These are phyloP conservation scores for Nicotiana otophora DNA, from an alignment of 257 asterid genomes.

Conservation along the genomic window DNA sequence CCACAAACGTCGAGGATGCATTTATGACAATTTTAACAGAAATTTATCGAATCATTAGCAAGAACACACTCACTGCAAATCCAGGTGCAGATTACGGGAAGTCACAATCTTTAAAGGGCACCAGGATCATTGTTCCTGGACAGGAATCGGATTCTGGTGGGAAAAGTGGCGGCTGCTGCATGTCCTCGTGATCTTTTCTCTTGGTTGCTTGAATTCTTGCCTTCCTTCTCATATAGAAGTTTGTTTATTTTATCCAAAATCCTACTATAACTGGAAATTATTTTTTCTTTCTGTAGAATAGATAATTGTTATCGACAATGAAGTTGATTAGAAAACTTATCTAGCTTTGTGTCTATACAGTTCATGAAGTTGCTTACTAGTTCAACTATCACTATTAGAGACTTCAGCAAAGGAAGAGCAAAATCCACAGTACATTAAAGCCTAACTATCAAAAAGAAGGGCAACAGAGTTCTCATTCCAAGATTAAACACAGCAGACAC, in stretches of 20 bases:
- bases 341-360: background rate
- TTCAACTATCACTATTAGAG: background rate
- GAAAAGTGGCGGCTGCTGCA: slow-evolving; percentile 55
- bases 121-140: slow-evolving; percentile 52
- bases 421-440: background rate
- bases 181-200: slow-evolving; percentile 24
- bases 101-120: slow-evolving; percentile 53
- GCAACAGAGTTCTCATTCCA: background rate
- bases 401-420: background rate
- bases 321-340: background rate
- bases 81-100: slow-evolving; percentile 36
- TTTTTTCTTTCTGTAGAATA: background rate
- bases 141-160: slow-evolving; percentile 38
- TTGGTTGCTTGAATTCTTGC: slow-evolving; percentile 7
- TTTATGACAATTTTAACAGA: slow-evolving; percentile 52
- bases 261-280: background rate
- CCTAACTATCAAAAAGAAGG: too few species aligned
- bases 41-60: slow-evolving; percentile 65
- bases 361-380: background rate
- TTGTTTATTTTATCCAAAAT: background rate
- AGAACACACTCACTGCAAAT: slow-evolving; percentile 42
- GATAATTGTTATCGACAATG: background rate
- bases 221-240: background rate
- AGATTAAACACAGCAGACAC: background rate
- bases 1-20: slow-evolving; percentile 68